Base-by-base conservation (phyloP, 305 asterid genomes). In the Fraxinus ornus region DNA sequence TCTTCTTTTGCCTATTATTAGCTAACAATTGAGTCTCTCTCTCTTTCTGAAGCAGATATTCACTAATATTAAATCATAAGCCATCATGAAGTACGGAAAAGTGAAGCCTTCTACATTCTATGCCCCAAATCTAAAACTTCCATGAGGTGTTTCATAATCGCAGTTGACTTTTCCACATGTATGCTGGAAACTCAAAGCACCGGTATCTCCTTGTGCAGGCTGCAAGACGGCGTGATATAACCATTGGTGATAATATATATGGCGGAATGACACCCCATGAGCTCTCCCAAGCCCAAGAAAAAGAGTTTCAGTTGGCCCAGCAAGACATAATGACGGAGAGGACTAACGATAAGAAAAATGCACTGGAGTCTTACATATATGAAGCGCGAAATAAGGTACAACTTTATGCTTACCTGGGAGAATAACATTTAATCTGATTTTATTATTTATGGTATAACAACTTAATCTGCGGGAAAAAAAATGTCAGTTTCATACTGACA, bases 341-440 rank as follows among this genome's bases (percentile, higher is more conserved):
- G 88, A 94, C 98, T 86, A 93, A 97, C 90, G 98, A 97, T 83
- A 90, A 88, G 92, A 97, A 92, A 90, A 97, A 97, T 89, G 89
- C 97, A 55, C 87, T 97, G 79, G 99, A 97, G 93, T 92, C 99
- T 32, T 94, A 90, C 79, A 97, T 97, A 77, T 97, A 97, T 83
- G 98, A 97, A 75, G 91, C 96, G 8, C 94, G 99, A 83, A 97
- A 90, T 86, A 96, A 93, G 98, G 99, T 96, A 84, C 32, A 37
- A 24, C 39, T 66, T 81, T 81, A 44, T 86, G 80, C 73, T 77
- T 74, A 15, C 19, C 55, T 22, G 77, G 83, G 72, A 44, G 41
- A 22, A 39, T 47, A 68, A 32, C 47, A 57, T 19, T 71, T 78
- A 41, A 9, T 79, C 68, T 82, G 72, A 68, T 82, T 21, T 68